These are phyloP conservation scores for Rauvolfia tetraphylla DNA, from an alignment of 257 asterid genomes.

Conservation along the genomic window DNA sequence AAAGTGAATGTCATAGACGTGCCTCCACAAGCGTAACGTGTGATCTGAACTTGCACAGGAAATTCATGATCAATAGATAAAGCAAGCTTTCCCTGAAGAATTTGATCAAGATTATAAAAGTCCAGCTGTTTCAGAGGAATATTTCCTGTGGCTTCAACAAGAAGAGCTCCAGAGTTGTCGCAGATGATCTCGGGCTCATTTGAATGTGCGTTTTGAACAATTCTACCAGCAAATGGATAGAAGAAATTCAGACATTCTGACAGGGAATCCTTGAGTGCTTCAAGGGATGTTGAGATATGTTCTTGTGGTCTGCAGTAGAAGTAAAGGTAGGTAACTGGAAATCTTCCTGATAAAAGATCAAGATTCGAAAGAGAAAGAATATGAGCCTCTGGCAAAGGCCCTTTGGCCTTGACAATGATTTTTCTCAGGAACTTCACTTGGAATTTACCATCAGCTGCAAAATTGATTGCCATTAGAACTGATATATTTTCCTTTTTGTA, in stretches of 20 bases:
- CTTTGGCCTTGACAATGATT: conserved; percentile 37
- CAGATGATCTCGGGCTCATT: conserved; percentile 51
- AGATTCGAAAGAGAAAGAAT: conserved; percentile 50
- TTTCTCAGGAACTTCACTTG: conserved; percentile 29
- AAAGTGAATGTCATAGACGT: conserved; percentile 45
- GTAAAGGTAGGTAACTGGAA: conserved; percentile 55
- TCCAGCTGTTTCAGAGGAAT: conserved; percentile 32
- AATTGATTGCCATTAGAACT: not conserved
- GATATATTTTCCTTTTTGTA: not conserved
- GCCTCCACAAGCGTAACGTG: conserved; percentile 40
- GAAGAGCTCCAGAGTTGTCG: conserved; percentile 43
- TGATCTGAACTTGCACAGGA: conserved; percentile 43
- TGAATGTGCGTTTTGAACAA: conserved; percentile 32
- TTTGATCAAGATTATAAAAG: conserved; percentile 42
- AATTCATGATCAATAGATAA: conserved; percentile 21
- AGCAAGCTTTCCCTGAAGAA: conserved; percentile 37
- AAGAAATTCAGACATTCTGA: conserved; percentile 40
- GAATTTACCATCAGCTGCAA: conserved; percentile 13
- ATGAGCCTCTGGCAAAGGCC: conserved; percentile 25
- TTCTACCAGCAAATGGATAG: conserved; percentile 53
- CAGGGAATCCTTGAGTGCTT: conserved; percentile 37
- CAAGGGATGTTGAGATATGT: not conserved
- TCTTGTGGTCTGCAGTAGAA: conserved; percentile 22
- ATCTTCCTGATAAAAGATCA: conserved; percentile 59
- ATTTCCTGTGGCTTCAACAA: conserved; percentile 43